Evolutionary conservation across 1,284 basidiomycete species (phyloP).

Genomic region (Cutaneotrichosporon curvatum): DNA sequence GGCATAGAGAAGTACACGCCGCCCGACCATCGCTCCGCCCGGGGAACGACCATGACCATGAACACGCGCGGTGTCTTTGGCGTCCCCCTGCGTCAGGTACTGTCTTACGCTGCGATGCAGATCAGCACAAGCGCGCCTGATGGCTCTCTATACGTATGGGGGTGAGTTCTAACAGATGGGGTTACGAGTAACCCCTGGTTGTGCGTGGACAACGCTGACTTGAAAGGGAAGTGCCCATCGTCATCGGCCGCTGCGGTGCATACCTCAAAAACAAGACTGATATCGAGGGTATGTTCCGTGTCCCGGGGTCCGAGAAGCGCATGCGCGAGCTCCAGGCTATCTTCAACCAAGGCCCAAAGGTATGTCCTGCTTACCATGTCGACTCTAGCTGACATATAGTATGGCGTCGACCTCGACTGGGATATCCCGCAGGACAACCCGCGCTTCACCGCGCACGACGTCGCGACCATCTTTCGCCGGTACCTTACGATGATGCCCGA

Average conservation of each 20-base stretch:
- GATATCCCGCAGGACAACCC: conserved; percentile 77
- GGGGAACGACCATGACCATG: conserved; percentile 8
- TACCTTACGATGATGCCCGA: conserved; percentile 94
- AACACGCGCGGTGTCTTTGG: conserved; percentile 62
- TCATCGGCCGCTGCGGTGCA: conserved; percentile 91
- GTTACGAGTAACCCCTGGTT: too few species aligned
- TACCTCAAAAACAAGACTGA: conserved; percentile 90
- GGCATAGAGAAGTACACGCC: background rate
- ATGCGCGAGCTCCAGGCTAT: conserved; percentile 89
- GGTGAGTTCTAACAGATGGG: conserved; percentile 25
- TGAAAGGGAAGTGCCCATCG: conserved; percentile 83
- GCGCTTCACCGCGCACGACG: conserved; percentile 86
- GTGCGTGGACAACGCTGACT: too few species aligned
- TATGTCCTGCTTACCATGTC: conserved; percentile 52
- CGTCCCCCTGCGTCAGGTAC: conserved; percentile 70
- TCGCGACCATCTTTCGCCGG: conserved; percentile 89
- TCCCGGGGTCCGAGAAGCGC: conserved; percentile 84
- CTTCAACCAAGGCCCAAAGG: conserved; percentile 82
- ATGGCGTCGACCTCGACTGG: conserved; percentile 61
- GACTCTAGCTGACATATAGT: conserved; percentile 50
- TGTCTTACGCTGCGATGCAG: conserved; percentile 83
- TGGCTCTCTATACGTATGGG: conserved; percentile 79
- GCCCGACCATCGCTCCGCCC: background rate
- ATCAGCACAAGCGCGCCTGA: conserved; percentile 84
- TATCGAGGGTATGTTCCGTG: conserved; percentile 90